Evolutionary conservation across 2,329 filamentous ascomycete genomes (phyloP).

Genomic region (Epichloe aotearoae): DNA sequence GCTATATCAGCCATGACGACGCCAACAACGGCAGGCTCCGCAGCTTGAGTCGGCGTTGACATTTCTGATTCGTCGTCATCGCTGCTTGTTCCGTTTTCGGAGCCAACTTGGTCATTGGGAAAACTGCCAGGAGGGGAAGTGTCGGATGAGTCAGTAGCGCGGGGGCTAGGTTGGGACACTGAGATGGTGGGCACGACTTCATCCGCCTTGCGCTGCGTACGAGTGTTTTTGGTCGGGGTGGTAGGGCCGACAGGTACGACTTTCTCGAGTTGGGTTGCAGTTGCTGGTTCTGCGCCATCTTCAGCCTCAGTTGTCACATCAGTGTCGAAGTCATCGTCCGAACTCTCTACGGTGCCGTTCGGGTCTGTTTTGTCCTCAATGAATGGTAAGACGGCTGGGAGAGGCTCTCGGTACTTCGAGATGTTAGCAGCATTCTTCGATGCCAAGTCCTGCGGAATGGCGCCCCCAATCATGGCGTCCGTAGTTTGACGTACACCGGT

Average conservation of each 20-base stretch:
- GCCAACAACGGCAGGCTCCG: constrained; percentile 10
- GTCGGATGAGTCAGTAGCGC: background rate
- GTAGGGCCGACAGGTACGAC: background rate
- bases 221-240: constrained; percentile 1
- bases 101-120: background rate
- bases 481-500: constrained; percentile 35
- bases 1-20: constrained; percentile 21
- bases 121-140: constrained; percentile 4
- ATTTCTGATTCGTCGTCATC: constrained; percentile 3
- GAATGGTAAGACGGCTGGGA: constrained; percentile 58
- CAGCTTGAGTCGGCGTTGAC: constrained; percentile 8
- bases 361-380: constrained; percentile 54
- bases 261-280: background rate
- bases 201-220: background rate
- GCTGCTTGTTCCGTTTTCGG: background rate
- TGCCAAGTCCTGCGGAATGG: constrained; percentile 41
- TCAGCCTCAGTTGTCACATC: constrained; percentile 7
- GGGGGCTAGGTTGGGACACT: constrained; percentile 4
- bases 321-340: constrained; percentile 18
- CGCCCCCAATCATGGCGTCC: constrained; percentile 44
- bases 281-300: background rate
- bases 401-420: constrained; percentile 46
- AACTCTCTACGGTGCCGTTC: constrained; percentile 29
- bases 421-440: constrained; percentile 42
- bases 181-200: constrained; percentile 2